Percentiles rank a stretch among this genome's conserved stretches.
phyloP scores from a whole-genome alignment of 768 basidiomycete species.

The Boletus speciosus region DNA sequence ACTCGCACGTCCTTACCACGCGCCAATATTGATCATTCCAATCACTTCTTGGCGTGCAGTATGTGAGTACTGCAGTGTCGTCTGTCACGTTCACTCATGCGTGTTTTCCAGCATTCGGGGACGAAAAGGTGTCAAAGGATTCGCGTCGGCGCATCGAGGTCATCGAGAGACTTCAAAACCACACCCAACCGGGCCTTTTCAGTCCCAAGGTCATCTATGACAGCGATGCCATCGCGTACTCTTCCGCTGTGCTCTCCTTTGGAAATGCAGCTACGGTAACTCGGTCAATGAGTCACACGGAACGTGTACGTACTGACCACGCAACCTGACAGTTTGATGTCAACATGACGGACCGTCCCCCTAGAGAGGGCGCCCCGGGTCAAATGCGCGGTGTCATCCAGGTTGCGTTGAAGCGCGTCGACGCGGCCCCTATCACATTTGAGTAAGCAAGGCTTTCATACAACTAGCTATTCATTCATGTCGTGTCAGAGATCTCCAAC shows the following conservation, averaged over 20 bases:
- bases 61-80: constrained; percentile 19
- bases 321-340: constrained; percentile 33
- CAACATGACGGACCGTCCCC: constrained; percentile 28
- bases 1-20: not conserved
- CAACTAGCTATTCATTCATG: not conserved
- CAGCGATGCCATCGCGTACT: constrained; percentile 41
- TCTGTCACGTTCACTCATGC: constrained; percentile 1
- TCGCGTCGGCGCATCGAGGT: constrained; percentile 29
- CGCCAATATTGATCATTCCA: not conserved
- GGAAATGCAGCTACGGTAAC: constrained; percentile 32
- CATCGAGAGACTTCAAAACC: constrained; percentile 37
- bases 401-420: constrained; percentile 38
- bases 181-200: constrained; percentile 34
- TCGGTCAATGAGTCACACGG: not conserved
- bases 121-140: not conserved
- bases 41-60: constrained; percentile 20
- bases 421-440: constrained; percentile 35
- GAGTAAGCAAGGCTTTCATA: constrained; percentile 23
- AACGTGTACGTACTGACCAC: not conserved
- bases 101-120: constrained; percentile 15
- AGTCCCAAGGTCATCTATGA: constrained; percentile 46
- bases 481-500: constrained; percentile 21
- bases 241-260: constrained; percentile 30
- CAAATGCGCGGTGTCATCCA: constrained; percentile 27
- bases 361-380: constrained; percentile 3